Evolutionary conservation across 2,329 filamentous ascomycete species (phyloP), one percentile per base, ranked within the genome.

Genomic region (Phialophora chinensis): DNA sequence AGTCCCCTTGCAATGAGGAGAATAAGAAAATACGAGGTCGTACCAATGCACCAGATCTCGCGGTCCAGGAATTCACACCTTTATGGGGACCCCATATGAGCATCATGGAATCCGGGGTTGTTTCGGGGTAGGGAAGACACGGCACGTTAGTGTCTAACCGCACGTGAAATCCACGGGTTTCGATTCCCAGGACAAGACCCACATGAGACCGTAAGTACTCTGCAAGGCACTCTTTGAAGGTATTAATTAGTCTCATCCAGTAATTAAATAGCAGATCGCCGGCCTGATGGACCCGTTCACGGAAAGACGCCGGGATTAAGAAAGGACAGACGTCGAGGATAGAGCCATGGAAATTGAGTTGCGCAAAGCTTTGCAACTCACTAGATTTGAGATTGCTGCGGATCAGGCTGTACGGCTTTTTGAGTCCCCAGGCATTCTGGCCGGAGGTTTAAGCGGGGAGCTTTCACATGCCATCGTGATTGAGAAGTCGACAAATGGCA

Each of bases 181-280:
- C 29, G 53, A 55, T n/a, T 55, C 53, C 53, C 53, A 55, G 53
- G 29, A 55, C 29, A 35, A 55, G 53, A 55, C 53, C 53, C 53
- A 55, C 53, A 55, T 20, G 8, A 55, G 10, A 10, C 12, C 52
- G 33, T 14, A 31, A 27, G 17, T 33, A 31, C 8, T 35, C 29
- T 35, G 53, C 53, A 55, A 11, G 11, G 27, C 29, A 55, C 29
- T n/a, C 17, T 29, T 55, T 25, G 53, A 11, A 55, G n/a, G 23
- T 20, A 29, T 23, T 27, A 7, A 10, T 17, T 52, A 17, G 49
- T 29, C 25, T 52, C 49, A 31, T 55, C 29, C 29, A 29, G 53
- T 29, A 55, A 35, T 17, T 4, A 11, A 7, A n/a, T n/a, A 31
- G 53, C 12, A 55, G 53, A 55, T 55, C 53, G 29, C 23, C 23